phyloP scores from a whole-genome alignment of 768 basidiomycete genomes.

The Scleroderma bovista region DNA sequence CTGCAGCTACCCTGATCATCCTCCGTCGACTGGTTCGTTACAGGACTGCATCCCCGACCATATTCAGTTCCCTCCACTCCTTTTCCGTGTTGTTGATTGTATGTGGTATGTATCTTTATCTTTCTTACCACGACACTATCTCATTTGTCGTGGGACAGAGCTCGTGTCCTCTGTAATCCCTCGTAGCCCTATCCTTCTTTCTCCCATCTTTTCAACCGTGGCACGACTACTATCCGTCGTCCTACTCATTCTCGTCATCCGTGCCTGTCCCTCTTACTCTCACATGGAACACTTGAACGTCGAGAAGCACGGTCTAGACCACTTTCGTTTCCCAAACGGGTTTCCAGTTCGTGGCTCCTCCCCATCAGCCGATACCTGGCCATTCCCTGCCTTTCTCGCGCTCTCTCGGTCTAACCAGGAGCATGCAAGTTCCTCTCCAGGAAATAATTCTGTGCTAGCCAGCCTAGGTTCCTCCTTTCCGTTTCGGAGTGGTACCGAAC shows the following conservation, averaged over 20 bases:
- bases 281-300: neutral
- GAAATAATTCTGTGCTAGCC: too few relatives aligned
- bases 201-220: slow-evolving; percentile 17
- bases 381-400: slow-evolving; percentile 26
- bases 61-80: slow-evolving; percentile 12
- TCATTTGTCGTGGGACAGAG: slow-evolving; percentile 8
- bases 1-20: slow-evolving; percentile 20
- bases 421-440: too few relatives aligned
- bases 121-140: neutral
- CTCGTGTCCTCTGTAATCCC: slow-evolving; percentile 21
- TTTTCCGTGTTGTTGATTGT: slow-evolving; percentile 17
- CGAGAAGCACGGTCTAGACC: slow-evolving; percentile 11
- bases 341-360: slow-evolving; percentile 20
- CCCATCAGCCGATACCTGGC: slow-evolving; percentile 27
- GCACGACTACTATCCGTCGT: slow-evolving; percentile 17
- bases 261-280: slow-evolving; percentile 1
- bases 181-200: slow-evolving; percentile 19
- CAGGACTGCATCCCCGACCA: slow-evolving; percentile 3
- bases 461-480: too few relatives aligned
- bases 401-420: slow-evolving; percentile 3
- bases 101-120: slow-evolving; percentile 19
- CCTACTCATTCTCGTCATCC: slow-evolving; percentile 6
- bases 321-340: slow-evolving; percentile 1
- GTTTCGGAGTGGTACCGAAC: neutral
- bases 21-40: slow-evolving; percentile 7